phyloP scores from a whole-genome alignment of 805 yeast genomes.

The Pichia nanzhaoensis region DNA sequence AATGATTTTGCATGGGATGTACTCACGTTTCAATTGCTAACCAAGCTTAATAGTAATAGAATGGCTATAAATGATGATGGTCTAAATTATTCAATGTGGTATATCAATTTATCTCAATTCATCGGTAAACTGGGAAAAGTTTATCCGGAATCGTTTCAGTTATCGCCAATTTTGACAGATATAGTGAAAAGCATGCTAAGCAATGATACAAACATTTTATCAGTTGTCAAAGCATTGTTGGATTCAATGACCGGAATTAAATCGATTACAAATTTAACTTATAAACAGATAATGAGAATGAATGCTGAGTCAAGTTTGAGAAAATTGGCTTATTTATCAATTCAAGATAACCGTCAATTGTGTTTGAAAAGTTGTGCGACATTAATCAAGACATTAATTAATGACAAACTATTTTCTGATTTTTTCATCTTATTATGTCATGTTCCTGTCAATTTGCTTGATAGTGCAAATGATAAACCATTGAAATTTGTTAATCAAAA shows the following conservation, averaged over 20 bases:
- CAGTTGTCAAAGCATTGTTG: conserved; percentile 62
- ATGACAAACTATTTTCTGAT: conserved; percentile 47
- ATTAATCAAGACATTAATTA: conserved; percentile 40
- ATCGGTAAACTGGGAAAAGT: conserved; percentile 63
- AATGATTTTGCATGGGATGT: conserved; percentile 81
- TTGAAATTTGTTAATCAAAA: conserved; percentile 67
- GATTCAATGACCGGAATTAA: conserved; percentile 75
- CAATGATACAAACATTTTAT: conserved; percentile 52
- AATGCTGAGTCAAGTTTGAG: conserved; percentile 59
- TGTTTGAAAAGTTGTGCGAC: conserved; percentile 42
- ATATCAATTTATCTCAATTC: conserved; percentile 73
- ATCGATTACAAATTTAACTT: conserved; percentile 58
- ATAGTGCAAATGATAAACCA: conserved; percentile 31
- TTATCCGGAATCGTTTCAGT: conserved; percentile 47
- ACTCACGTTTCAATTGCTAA: conserved; percentile 62
- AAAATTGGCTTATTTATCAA: conserved; percentile 46
- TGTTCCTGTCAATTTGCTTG: conserved; percentile 35
- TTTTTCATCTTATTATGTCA: conserved; percentile 58
- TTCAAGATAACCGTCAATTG: conserved; percentile 51
- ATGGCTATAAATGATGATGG: conserved; percentile 70
- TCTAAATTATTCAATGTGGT: conserved; percentile 74
- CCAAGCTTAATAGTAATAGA: conserved; percentile 66
- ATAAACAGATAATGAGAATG: conserved; percentile 55
- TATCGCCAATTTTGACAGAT: conserved; percentile 54
- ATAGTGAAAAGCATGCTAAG: conserved; percentile 56